Base-by-base conservation (phyloP, 192 early-diverging fungal genomes). In the Lobosporangium transversale region DNA sequence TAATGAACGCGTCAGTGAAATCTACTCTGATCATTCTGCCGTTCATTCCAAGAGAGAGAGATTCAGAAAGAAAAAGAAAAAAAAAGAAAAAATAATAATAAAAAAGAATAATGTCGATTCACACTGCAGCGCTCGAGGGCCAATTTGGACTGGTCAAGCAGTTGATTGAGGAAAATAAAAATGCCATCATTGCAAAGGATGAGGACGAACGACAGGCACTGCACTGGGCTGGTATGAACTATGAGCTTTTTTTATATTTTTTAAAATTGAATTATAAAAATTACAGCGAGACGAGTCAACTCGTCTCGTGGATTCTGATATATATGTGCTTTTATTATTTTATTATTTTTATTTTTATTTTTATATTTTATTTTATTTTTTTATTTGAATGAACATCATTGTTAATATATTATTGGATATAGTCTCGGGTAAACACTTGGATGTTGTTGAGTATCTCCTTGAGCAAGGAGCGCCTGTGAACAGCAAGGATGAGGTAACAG, bases 391-490 rank as follows among this genome's bases (percentile, higher is more conserved):
- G 21, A 30, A n/a, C 66, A 17, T 3, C 21, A 33, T 30, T 7
- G 23, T 32, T n/a, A 21, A 24, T 11, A 45, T 2, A 37, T 10
- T 51, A 1, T 35, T 52, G 5, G 10, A 31, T 67, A 20, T 58
- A 80, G 69, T 89, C 0, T 91, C 93, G 10, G 94, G 92, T 60
- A 89, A 86, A 52, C 91, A 89, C 43, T 43, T 81, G 6, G 81
- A 89, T 36, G 78, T 95, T 48, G 80, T 93, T 0, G 59, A 85
- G 57, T 90, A 88, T 51, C 81, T 97, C 47, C 53, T 97, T 5
- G 70, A 73, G 8, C 82, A 88, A 31, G 87, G 86, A 21, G 89
- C 88, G 15, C 66, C 90, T 21, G 82, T 92, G 14, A 84, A 91
- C 80, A 82, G 86, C 1, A 69, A 63, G 10, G 95, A 97, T 67